Base-by-base conservation (phyloP, 1,284 basidiomycete species). In the Coniferiporia sulphurascens region DNA sequence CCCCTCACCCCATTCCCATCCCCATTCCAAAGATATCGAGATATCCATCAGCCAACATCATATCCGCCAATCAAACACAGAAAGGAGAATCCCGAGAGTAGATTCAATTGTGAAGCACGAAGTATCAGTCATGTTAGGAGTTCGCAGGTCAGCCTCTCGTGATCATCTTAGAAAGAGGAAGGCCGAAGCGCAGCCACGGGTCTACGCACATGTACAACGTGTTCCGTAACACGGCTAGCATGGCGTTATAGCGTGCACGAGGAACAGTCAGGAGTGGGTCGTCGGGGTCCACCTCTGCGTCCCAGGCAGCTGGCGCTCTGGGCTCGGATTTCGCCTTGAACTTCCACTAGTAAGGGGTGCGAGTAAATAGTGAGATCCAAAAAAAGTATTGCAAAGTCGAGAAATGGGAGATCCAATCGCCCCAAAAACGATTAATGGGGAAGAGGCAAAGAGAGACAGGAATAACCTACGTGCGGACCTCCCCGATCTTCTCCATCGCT, bases 181-280 rank as follows among this genome's bases (percentile, higher is more conserved):
- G 19, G 36, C 27, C 27, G 53, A 50, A 21, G 27, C 19, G 17
- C 43, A 8, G 15, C 38, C 38, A 41, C 9, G 38, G 38, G 9
- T 41, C 15, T 41, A 69, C 86, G 48, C 63, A 91, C 89, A 95
- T 86, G 71, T 91, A 95, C 0, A 95, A 73, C 0, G 88, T 93
- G 70, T 95, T 96, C 36, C 87, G 82, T 52, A 93, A 78, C 1
- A 96, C 86, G 0, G 93, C 87, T 8, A 96, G 77, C 93, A 97
- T 96, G 1, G 91, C 83, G 65, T 97, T 97, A 73, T 95, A 97
- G n/a, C 94, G 79, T 1, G 86, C 81, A 8, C 90, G 75, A 0
- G 95, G 95, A 0, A 80, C 73, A 0, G 87, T 87, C 61, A 82
- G 74, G 38, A 78, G 74, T 0, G 93, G 91, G 67, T 95, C 92